Evolutionary conservation across 305 asterid species (phyloP).

Genomic region (Rubia tinctorum): DNA sequence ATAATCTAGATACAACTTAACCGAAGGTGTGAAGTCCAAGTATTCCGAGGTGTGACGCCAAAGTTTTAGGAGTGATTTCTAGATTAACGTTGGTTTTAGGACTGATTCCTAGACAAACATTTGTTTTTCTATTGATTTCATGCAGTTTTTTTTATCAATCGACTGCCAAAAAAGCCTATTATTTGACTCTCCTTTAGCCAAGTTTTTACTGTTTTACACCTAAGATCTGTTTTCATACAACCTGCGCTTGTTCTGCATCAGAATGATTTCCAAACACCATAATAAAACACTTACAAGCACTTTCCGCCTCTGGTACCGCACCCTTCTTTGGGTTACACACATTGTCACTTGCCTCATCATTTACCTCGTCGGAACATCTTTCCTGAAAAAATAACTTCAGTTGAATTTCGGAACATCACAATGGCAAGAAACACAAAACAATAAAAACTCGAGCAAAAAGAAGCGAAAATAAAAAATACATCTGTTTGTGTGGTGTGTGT

Average conservation of each 20-base stretch:
- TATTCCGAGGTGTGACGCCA: background rate
- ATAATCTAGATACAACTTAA: too few species aligned
- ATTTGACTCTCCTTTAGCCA: background rate
- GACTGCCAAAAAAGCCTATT: background rate
- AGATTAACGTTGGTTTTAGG: background rate
- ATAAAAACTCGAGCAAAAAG: background rate
- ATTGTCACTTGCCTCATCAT: conserved; percentile 5
- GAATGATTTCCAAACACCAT: background rate
- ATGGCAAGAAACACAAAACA: background rate
- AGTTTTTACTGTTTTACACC: background rate
- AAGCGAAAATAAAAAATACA: too few species aligned
- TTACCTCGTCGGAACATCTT: conserved; percentile 7
- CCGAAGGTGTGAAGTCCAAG: background rate
- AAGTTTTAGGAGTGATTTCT: background rate
- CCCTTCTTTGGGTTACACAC: background rate
- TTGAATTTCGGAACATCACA: background rate
- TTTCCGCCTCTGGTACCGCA: conserved; percentile 6
- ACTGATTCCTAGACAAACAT: background rate
- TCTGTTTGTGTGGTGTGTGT: background rate
- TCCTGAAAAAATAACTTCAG: conserved; percentile 12
- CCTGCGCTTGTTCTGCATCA: background rate
- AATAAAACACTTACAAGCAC: conserved; percentile 12
- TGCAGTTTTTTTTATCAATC: background rate
- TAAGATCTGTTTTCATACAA: background rate
- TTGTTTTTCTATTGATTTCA: background rate